Evolutionary conservation across 768 basidiomycete genomes (phyloP).

Genomic region (Suillus spraguei): DNA sequence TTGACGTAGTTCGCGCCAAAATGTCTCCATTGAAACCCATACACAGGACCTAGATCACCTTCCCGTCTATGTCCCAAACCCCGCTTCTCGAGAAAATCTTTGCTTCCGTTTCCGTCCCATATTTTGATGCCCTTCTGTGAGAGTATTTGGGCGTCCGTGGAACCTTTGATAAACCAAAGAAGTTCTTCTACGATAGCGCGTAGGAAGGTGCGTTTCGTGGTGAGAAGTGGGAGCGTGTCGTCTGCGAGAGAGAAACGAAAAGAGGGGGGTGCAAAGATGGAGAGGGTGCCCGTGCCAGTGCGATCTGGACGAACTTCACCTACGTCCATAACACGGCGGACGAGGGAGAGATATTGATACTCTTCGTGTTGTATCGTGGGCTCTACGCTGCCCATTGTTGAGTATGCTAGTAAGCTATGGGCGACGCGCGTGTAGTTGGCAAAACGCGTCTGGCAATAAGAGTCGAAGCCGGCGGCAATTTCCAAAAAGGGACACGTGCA

Average conservation of each 20-base stretch:
- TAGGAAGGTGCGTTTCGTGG: constrained; percentile 93
- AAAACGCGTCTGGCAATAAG: neutral
- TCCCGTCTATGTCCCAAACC: constrained; percentile 84
- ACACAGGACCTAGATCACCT: constrained; percentile 95
- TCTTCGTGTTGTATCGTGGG: constrained; percentile 66
- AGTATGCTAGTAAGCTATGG: neutral
- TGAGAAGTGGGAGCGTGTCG: constrained; percentile 81
- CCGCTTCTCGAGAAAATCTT: constrained; percentile 81
- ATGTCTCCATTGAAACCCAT: constrained; percentile 97
- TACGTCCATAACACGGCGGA: constrained; percentile 68
- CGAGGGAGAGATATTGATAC: constrained; percentile 85
- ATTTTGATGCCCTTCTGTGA: constrained; percentile 88
- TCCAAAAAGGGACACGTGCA: neutral
- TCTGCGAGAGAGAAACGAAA: constrained; percentile 87
- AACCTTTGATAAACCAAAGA: constrained; percentile 89
- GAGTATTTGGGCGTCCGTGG: constrained; percentile 78
- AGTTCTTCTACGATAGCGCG: constrained; percentile 93
- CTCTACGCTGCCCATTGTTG: constrained; percentile 12
- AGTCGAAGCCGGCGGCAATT: neutral
- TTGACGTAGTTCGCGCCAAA: constrained; percentile 85
- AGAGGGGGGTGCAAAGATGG: constrained; percentile 88
- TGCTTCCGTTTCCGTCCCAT: constrained; percentile 96
- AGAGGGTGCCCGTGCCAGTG: constrained; percentile 92
- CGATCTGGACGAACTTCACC: constrained; percentile 87
- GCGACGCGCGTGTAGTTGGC: neutral